Evolutionary conservation across 495 filamentous ascomycete genomes (phyloP).

Genomic region (Venustampulla echinocandica): DNA sequence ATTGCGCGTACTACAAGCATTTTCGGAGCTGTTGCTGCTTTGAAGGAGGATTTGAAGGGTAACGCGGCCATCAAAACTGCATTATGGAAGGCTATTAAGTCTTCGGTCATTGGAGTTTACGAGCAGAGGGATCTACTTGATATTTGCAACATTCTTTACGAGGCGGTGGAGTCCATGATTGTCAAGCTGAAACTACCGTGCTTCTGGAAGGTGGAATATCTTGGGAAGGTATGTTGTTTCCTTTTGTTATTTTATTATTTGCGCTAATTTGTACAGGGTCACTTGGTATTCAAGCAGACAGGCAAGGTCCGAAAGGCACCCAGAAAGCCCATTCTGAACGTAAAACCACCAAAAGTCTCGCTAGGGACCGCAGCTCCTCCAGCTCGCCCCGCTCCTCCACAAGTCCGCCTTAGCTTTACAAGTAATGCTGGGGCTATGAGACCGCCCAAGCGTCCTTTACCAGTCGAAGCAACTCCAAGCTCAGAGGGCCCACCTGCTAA

Average conservation of each 20-base stretch:
- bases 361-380: background rate
- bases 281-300: slow-evolving; percentile 26
- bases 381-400: background rate
- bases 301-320: slow-evolving; percentile 13
- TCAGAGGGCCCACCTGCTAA: slow-evolving; percentile 5
- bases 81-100: slow-evolving; percentile 74
- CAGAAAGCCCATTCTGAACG: slow-evolving; percentile 14
- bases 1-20: slow-evolving; percentile 69
- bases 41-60: slow-evolving; percentile 60
- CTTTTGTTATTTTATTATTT: slow-evolving; percentile 5
- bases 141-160: slow-evolving; percentile 66
- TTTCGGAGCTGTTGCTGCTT: slow-evolving; percentile 60
- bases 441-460: slow-evolving; percentile 15
- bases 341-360: slow-evolving; percentile 16
- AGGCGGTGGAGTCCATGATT: slow-evolving; percentile 50
- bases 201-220: slow-evolving; percentile 57
- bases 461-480: background rate
- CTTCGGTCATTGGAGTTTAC: slow-evolving; percentile 50
- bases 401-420: background rate
- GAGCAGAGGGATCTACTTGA: slow-evolving; percentile 73
- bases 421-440: slow-evolving; percentile 2
- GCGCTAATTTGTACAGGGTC: slow-evolving; percentile 20
- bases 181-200: slow-evolving; percentile 60
- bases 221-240: slow-evolving; percentile 44
- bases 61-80: slow-evolving; percentile 55